phyloP scores from a whole-genome alignment of 2,329 filamentous ascomycete species.

The Venturia nashicola region DNA sequence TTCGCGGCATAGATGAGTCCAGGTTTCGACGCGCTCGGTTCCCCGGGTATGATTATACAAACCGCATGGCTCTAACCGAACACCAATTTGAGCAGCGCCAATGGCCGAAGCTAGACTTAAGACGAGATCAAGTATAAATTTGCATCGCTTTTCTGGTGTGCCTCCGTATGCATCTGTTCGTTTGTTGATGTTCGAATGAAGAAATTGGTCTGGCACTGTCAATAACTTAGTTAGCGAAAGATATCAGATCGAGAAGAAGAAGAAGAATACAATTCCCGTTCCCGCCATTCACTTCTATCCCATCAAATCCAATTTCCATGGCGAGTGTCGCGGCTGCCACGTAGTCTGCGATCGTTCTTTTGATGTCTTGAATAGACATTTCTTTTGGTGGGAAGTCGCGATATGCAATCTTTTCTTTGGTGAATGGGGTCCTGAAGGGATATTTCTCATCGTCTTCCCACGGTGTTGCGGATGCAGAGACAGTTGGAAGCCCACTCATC shows the following conservation, averaged over 20 bases:
- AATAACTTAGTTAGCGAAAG: background rate
- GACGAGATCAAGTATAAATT: slow-evolving; percentile 41
- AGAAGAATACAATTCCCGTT: slow-evolving; percentile 39
- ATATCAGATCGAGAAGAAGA: background rate
- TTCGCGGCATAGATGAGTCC: slow-evolving; percentile 48
- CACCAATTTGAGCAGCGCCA: slow-evolving; percentile 41
- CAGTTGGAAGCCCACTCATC: background rate
- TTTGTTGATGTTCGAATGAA: slow-evolving; percentile 44
- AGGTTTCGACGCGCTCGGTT: slow-evolving; percentile 47
- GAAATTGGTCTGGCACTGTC: slow-evolving; percentile 40
- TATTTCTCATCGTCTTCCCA: slow-evolving; percentile 1
- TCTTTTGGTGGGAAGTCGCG: slow-evolving; percentile 21
- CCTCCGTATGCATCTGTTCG: slow-evolving; percentile 38
- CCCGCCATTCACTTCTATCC: slow-evolving; percentile 41
- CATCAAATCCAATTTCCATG: slow-evolving; percentile 44
- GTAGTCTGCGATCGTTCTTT: slow-evolving; percentile 24
- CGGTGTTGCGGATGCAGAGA: background rate
- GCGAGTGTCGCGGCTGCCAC: slow-evolving; percentile 32
- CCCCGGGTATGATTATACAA: slow-evolving; percentile 48
- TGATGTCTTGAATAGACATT: slow-evolving; percentile 28
- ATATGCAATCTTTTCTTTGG: slow-evolving; percentile 20
- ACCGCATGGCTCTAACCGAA: slow-evolving; percentile 46
- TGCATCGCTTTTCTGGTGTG: slow-evolving; percentile 35
- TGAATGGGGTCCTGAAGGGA: slow-evolving; percentile 12
- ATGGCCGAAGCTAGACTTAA: slow-evolving; percentile 37